Evolutionary conservation across 1,139 yeast species (phyloP).

Genomic region (Ogataea hybrid): DNA sequence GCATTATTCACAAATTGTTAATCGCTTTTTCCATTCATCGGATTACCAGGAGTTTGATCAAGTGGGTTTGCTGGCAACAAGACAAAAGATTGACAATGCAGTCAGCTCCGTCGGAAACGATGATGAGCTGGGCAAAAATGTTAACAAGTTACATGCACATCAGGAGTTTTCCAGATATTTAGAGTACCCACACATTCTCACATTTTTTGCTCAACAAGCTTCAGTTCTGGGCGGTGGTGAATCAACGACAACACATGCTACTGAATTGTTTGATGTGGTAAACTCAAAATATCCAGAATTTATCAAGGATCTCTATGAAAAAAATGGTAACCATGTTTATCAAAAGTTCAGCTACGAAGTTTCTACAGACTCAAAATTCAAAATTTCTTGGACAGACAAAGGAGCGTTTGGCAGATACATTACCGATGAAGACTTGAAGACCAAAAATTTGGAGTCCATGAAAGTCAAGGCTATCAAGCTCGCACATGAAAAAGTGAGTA

Average conservation of each 20-base stretch:
- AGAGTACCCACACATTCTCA: slow-evolving; percentile 18
- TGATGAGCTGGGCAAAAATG: slow-evolving; percentile 14
- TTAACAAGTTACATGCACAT: slow-evolving; percentile 17
- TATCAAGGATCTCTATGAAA: slow-evolving; percentile 10
- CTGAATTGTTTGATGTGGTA: slow-evolving; percentile 16
- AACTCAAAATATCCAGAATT: slow-evolving; percentile 18
- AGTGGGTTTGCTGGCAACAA: slow-evolving; percentile 20
- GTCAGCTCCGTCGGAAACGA: slow-evolving; percentile 20
- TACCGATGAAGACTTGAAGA: slow-evolving; percentile 4
- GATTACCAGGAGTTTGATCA: slow-evolving; percentile 15
- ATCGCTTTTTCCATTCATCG: slow-evolving; percentile 5
- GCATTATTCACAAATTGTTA: slow-evolving; percentile 12
- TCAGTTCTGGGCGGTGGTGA: slow-evolving; percentile 18
- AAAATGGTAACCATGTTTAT: slow-evolving; percentile 14
- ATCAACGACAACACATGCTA: slow-evolving; percentile 19
- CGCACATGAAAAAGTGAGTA: slow-evolving; percentile 27
- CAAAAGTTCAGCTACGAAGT: slow-evolving; percentile 16
- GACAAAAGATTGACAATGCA: slow-evolving; percentile 12
- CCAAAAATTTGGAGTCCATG: slow-evolving; percentile 8
- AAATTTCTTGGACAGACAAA: slow-evolving; percentile 17
- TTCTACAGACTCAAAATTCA: slow-evolving; percentile 7
- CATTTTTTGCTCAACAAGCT: slow-evolving; percentile 19
- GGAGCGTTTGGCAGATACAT: slow-evolving; percentile 15
- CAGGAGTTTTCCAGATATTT: slow-evolving; percentile 21
- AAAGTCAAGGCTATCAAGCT: slow-evolving; percentile 29